Evolutionary conservation across 768 basidiomycete genomes (phyloP).

Genomic region (Phanerochaete sordida): DNA sequence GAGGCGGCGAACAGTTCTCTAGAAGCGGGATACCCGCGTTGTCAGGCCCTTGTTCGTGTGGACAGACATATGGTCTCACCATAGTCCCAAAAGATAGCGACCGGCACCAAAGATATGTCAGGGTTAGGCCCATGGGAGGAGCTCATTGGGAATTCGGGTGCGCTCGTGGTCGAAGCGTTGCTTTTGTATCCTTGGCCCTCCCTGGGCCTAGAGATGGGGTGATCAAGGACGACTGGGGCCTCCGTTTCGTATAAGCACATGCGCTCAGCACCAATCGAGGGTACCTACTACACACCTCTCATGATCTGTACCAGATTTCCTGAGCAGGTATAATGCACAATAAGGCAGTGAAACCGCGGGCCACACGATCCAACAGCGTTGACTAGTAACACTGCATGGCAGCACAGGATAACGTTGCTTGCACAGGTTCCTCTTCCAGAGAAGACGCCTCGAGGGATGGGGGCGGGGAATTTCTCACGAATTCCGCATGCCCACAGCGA

Average conservation of each 20-base stretch:
- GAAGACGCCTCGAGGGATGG: neutral
- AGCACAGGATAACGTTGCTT: neutral
- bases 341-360: neutral
- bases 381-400: neutral
- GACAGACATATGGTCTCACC: slow-evolving; percentile 22
- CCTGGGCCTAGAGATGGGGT: too few species aligned
- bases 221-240: neutral
- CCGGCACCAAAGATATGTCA: slow-evolving; percentile 15
- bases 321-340: neutral
- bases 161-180: neutral
- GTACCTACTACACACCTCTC: neutral
- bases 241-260: neutral
- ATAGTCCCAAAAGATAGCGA: slow-evolving; percentile 44
- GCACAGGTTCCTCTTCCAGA: neutral
- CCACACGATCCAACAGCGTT: neutral
- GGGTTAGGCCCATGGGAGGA: neutral
- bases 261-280: neutral
- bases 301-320: neutral
- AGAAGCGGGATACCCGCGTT: neutral
- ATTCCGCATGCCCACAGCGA: neutral
- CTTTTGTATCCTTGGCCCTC: neutral
- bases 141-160: neutral
- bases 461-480: neutral
- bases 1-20: slow-evolving; percentile 34
- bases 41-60: neutral